Evolutionary conservation across 768 basidiomycete genomes (phyloP).

Genomic region (Boletus subcaerulescens): DNA sequence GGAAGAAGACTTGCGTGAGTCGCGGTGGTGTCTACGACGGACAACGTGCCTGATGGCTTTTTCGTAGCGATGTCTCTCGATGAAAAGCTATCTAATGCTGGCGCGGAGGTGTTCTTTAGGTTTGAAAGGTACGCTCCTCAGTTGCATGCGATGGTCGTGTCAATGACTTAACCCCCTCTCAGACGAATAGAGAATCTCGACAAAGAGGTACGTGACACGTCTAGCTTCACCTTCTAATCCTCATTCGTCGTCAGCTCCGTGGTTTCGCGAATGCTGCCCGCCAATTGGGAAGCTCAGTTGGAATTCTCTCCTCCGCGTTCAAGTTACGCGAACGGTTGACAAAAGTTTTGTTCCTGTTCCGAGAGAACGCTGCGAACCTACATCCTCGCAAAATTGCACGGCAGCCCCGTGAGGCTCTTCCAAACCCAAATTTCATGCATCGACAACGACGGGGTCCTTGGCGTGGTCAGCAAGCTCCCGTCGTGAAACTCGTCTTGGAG

Average conservation of each 20-base stretch:
- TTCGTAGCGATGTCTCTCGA: constrained; percentile 41
- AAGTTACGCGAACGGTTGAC: constrained; percentile 49
- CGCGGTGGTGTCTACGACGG: not conserved
- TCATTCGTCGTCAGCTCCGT: constrained; percentile 37
- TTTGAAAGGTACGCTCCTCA: constrained; percentile 42
- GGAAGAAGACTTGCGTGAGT: constrained; percentile 45
- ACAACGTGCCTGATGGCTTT: constrained; percentile 7
- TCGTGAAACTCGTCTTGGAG: constrained; percentile 36
- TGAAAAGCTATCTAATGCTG: constrained; percentile 48
- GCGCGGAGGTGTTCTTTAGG: constrained; percentile 45
- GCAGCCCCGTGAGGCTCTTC: constrained; percentile 37
- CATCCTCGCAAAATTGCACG: constrained; percentile 47
- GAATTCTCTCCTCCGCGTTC: constrained; percentile 53
- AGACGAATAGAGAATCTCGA: constrained; percentile 49
- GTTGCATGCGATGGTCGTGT: not conserved
- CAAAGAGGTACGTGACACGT: constrained; percentile 37
- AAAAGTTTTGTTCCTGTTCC: constrained; percentile 49
- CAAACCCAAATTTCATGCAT: constrained; percentile 37
- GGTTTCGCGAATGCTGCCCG: constrained; percentile 56
- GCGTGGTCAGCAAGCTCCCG: constrained; percentile 36
- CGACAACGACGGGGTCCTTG: constrained; percentile 29
- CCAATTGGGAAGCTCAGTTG: constrained; percentile 54
- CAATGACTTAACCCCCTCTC: constrained; percentile 1
- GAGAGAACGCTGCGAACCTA: constrained; percentile 56
- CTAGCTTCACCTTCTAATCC: not conserved